Conservation (phyloP, 2,329 filamentous ascomycete species). For the Ceratocystis smalleyi region DNA sequence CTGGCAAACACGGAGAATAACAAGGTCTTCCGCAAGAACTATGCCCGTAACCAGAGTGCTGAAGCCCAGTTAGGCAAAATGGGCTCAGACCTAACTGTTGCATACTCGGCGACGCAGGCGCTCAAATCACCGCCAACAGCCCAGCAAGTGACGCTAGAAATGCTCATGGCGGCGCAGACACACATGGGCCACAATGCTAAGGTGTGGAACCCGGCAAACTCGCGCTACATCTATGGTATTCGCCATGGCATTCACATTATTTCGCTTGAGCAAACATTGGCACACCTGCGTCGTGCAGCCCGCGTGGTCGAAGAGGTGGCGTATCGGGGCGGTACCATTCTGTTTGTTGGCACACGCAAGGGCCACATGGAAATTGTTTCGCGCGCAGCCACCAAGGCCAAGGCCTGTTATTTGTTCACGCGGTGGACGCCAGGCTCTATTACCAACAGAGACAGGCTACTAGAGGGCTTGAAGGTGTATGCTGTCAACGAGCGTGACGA, state of each 20-base stretch:
- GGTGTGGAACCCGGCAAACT: slow-evolving; percentile 88
- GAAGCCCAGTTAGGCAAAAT: slow-evolving; percentile 1
- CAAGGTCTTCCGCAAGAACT: slow-evolving; percentile 2
- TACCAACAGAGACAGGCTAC: slow-evolving; percentile 82
- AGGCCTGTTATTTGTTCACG: slow-evolving; percentile 76
- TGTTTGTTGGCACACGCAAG: slow-evolving; percentile 77
- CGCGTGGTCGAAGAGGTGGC: slow-evolving; percentile 80
- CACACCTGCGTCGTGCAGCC: slow-evolving; percentile 82
- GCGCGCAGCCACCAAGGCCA: slow-evolving; percentile 59
- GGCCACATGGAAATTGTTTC: slow-evolving; percentile 73
- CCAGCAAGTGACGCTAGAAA: slow-evolving; percentile 72
- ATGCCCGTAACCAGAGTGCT: not conserved
- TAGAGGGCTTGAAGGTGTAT: slow-evolving; percentile 52
- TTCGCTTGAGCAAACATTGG: slow-evolving; percentile 72
- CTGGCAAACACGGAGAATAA: slow-evolving; percentile 14
- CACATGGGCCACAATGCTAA: slow-evolving; percentile 85
- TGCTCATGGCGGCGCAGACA: slow-evolving; percentile 72
- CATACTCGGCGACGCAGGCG: slow-evolving; percentile 52
- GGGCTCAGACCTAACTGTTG: slow-evolving; percentile 34
- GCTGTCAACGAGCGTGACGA: slow-evolving; percentile 65
- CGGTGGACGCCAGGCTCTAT: slow-evolving; percentile 85
- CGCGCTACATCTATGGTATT: slow-evolving; percentile 84
- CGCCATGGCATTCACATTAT: slow-evolving; percentile 86
- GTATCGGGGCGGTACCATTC: slow-evolving; percentile 63
- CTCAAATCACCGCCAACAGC: slow-evolving; percentile 58